phyloP scores from a whole-genome alignment of 1,139 yeast genomes.

The Pichia cactophila region DNA sequence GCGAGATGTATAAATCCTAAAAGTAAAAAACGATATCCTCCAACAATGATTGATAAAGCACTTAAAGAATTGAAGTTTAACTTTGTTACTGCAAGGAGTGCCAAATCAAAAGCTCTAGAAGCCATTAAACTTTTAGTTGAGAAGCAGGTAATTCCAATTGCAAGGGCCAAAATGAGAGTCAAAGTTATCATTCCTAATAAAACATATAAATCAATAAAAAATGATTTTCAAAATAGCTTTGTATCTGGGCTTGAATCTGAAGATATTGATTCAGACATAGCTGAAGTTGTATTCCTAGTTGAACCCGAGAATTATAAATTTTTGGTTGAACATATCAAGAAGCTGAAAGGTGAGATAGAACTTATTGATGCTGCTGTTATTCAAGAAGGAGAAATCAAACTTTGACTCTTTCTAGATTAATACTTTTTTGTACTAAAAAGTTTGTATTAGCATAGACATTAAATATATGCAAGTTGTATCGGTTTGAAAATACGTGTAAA shows the following conservation, averaged over 20 bases:
- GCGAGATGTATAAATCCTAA: constrained; percentile 89
- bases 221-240: constrained; percentile 14
- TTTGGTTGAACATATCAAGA: constrained; percentile 51
- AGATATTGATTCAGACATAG: constrained; percentile 41
- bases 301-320: constrained; percentile 84
- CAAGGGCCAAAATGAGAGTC: constrained; percentile 89
- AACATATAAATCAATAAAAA: constrained; percentile 26
- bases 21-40: constrained; percentile 86
- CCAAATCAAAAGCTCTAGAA: constrained; percentile 86
- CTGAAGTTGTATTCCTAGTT: constrained; percentile 54
- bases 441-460: too few species aligned
- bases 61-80: constrained; percentile 75
- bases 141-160: constrained; percentile 83
- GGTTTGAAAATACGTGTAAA: too few species aligned
- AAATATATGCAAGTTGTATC: too few species aligned
- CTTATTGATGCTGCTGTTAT: constrained; percentile 88
- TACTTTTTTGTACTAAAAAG: too few species aligned
- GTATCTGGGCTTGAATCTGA: constrained; percentile 24
- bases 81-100: constrained; percentile 52
- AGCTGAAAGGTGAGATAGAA: constrained; percentile 62
- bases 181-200: constrained; percentile 44
- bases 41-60: constrained; percentile 87
- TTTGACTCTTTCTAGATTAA: not conserved
- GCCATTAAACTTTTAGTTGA: constrained; percentile 75
- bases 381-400: constrained; percentile 41